Conservation (phyloP, 345 rosid genomes). For the Boechera stricta region DNA sequence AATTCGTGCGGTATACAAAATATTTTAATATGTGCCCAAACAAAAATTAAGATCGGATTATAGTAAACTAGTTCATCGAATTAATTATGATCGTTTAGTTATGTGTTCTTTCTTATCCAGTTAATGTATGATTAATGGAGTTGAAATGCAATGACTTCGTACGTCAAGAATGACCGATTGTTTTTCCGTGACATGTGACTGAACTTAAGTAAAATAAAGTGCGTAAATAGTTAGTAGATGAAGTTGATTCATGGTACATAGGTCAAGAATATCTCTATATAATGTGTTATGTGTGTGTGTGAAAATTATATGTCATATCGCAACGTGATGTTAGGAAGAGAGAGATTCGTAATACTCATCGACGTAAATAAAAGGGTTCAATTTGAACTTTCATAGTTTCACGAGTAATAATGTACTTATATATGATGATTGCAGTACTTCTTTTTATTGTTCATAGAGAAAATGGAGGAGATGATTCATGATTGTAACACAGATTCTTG, state of each 20-base stretch:
- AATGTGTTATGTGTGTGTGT: not conserved
- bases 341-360: slow-evolving; percentile 15
- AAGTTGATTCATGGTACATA: slow-evolving; percentile 30
- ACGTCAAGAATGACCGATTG: slow-evolving; percentile 9
- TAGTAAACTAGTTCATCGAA: not conserved
- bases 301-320: not conserved
- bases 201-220: not conserved
- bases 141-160: slow-evolving; percentile 1
- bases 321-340: slow-evolving; percentile 22
- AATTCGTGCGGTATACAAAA: not conserved
- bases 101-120: not conserved
- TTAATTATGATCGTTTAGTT: not conserved
- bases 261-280: not conserved
- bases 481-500: not conserved
- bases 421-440: slow-evolving; percentile 2
- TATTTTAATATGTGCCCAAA: not conserved
- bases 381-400: slow-evolving; percentile 1
- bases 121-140: slow-evolving; percentile 7
- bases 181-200: slow-evolving; percentile 24
- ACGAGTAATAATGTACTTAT: slow-evolving; percentile 17
- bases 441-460: not conserved
- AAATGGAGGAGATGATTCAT: not conserved
- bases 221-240: slow-evolving; percentile 28
- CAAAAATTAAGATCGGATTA: not conserved
- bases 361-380: not conserved